Conservation (phyloP, 768 basidiomycete genomes). For the Calocera viscosa region DNA sequence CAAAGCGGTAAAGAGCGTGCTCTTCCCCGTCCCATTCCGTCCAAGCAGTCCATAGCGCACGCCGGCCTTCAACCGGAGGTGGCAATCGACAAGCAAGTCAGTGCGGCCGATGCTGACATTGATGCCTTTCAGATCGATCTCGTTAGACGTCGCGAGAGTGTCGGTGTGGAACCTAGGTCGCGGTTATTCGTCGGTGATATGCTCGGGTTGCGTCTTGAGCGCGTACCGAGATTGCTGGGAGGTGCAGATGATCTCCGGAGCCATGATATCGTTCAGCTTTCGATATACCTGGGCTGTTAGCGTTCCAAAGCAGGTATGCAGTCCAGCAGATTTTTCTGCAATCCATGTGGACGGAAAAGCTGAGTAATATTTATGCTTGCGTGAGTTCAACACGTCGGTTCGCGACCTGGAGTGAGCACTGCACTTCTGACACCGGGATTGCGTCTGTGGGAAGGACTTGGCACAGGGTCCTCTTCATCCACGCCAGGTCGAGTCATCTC, state of each 20-base stretch:
- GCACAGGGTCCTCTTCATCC: background rate
- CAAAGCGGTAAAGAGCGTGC: slow-evolving; percentile 33
- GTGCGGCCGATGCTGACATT: slow-evolving; percentile 38
- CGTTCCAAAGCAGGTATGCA: background rate
- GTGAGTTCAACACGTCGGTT: no score
- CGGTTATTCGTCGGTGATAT: background rate
- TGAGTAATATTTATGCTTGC: no score
- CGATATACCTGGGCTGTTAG: background rate
- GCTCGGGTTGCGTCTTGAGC: background rate
- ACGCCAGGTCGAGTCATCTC: background rate
- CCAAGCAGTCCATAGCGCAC: slow-evolving; percentile 45
- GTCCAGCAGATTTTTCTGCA: background rate
- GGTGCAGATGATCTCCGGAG: slow-evolving; percentile 15
- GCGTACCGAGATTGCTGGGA: slow-evolving; percentile 20
- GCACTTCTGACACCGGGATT: background rate
- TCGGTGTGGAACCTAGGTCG: slow-evolving; percentile 23
- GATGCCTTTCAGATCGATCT: slow-evolving; percentile 46
- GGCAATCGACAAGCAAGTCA: slow-evolving; percentile 42
- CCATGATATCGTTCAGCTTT: background rate
- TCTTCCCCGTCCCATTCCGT: slow-evolving; percentile 16
- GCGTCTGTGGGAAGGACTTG: background rate
- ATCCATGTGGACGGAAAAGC: no score
- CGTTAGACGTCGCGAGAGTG: slow-evolving; percentile 21
- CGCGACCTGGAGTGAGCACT: background rate
- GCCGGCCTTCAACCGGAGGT: slow-evolving; percentile 38